Percentiles rank a stretch among this genome's conserved stretches.
phyloP scores from a whole-genome alignment of 2,329 filamentous ascomycete genomes.

The Aspergillus jensenii region DNA sequence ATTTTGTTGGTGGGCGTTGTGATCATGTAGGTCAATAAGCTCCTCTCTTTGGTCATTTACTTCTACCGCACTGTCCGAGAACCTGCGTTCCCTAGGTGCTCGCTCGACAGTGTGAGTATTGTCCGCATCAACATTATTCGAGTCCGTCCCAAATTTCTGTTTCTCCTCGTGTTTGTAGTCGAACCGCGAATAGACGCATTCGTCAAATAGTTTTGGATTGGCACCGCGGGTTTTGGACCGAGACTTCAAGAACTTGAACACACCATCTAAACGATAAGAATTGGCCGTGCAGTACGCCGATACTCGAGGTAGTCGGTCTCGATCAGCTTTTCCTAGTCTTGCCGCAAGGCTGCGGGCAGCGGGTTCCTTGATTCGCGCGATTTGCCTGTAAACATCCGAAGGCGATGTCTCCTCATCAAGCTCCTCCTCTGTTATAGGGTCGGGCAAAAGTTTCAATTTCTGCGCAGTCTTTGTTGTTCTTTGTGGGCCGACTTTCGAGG shows the following conservation, averaged over 20 bases:
- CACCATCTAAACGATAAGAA: slow-evolving; percentile 82
- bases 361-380: slow-evolving; percentile 95
- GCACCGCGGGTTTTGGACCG: slow-evolving; percentile 73
- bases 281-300: slow-evolving; percentile 96
- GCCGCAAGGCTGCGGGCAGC: slow-evolving; percentile 90
- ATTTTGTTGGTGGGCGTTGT: slow-evolving; percentile 31
- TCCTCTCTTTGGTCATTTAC: slow-evolving; percentile 63
- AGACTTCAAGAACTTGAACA: slow-evolving; percentile 90
- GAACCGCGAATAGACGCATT: slow-evolving; percentile 96
- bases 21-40: slow-evolving; percentile 61
- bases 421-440: slow-evolving; percentile 81
- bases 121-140: slow-evolving; percentile 23
- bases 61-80: slow-evolving; percentile 67
- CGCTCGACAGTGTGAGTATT: slow-evolving; percentile 23
- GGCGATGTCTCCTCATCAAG: slow-evolving; percentile 75
- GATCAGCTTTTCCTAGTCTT: slow-evolving; percentile 86
- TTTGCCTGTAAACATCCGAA: slow-evolving; percentile 95
- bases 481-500: slow-evolving; percentile 84
- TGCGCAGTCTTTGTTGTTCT: slow-evolving; percentile 92
- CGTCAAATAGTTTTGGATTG: slow-evolving; percentile 89
- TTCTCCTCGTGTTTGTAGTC: slow-evolving; percentile 64
- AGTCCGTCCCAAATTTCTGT: slow-evolving; percentile 29
- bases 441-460: slow-evolving; percentile 95
- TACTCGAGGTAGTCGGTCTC: slow-evolving; percentile 81
- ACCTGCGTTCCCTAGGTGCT: slow-evolving; percentile 62